Evolutionary conservation across 208 protist species (phyloP).

Genomic region (Balamuthia mandrillaris): DNA sequence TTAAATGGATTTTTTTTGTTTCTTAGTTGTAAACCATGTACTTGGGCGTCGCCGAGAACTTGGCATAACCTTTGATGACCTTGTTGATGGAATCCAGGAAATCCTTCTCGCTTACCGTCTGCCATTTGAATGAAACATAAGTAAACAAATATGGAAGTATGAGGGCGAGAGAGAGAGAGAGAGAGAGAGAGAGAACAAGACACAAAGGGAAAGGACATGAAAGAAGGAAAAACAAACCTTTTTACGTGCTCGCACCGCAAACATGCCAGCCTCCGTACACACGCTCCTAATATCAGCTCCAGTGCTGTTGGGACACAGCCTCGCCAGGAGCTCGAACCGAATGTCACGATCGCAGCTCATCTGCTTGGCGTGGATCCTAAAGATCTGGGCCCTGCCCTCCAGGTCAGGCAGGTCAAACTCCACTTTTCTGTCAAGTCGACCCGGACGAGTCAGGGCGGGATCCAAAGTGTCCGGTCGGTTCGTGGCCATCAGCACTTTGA

Average conservation of each 20-base stretch:
- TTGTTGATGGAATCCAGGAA: conserved; percentile 99
- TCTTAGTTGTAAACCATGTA: conserved; percentile 99
- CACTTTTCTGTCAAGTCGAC: conserved; percentile 98
- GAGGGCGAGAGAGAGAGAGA: not conserved
- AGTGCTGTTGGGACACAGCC: conserved; percentile 97
- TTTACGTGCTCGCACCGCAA: conserved; percentile 96
- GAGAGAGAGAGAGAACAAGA: not conserved
- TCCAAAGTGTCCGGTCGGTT: conserved; percentile 99
- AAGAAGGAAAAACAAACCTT: no score
- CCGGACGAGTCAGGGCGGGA: conserved; percentile 97
- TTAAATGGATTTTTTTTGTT: no score
- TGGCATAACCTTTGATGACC: conserved; percentile 99
- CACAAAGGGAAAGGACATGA: no score
- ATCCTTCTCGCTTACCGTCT: conserved; percentile 98
- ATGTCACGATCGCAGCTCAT: conserved; percentile 97
- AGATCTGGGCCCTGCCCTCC: conserved; percentile 92
- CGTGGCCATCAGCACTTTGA: conserved; percentile 99
- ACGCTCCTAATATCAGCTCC: conserved; percentile 95
- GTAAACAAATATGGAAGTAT: not conserved
- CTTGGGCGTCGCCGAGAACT: conserved; percentile 99
- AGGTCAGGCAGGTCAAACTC: conserved; percentile 98
- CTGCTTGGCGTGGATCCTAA: conserved; percentile 96
- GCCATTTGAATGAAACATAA: not conserved
- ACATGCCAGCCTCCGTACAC: conserved; percentile 99
- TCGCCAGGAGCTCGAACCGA: conserved; percentile 97